Evolutionary conservation across 2,329 filamentous ascomycete genomes (phyloP), one percentile per base, ranked within the genome.

Genomic region (Penicillium sp.): DNA sequence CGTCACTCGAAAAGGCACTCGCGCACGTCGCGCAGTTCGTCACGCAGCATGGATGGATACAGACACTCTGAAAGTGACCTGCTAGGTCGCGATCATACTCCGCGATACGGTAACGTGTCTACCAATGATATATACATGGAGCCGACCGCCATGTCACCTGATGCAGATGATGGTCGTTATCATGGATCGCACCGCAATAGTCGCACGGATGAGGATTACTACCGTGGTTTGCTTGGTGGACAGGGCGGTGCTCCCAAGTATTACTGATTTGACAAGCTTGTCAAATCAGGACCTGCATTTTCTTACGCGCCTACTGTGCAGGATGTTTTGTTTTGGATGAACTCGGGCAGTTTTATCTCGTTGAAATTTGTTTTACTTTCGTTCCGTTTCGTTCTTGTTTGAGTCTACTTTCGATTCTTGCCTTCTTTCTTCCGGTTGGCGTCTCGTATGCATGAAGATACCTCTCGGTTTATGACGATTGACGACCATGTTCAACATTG

Each of bases 121-220:
- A 60, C 64, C 3, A 65, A 60, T 7, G 69, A 70, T 43, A 55
- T 69, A 29, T 70, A 73, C 46, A 61, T 61, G 29, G 62, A 65
- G 13, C 60, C 66, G 2, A 55, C 65, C 31, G 63, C 67, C 11
- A 58, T 59, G 8, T 49, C 66, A 1, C 64, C 67, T 19, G 70
- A 71, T 13, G 65, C 70, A 13, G 71, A 73, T 14, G 68, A 72
- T 42, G 45, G 47, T 48, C 64, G 70, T 27, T 68, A 73, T 44
- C 63, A 68, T 42, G 53, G 54, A 6, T 52, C 61, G 14, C 57
- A 64, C 16, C 66, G 68, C 37, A 62, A 64, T 33, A 69, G 61
- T 46, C 74, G 74, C 56, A 64, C 59, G 26, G 65, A 55, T 43
- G 73, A 73, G 19, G 74, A 77, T n/a, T 76, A 75, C 64, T 76